phyloP scores from a whole-genome alignment of 2,329 filamentous ascomycete genomes.

The Emmonsiellopsis sp. region DNA sequence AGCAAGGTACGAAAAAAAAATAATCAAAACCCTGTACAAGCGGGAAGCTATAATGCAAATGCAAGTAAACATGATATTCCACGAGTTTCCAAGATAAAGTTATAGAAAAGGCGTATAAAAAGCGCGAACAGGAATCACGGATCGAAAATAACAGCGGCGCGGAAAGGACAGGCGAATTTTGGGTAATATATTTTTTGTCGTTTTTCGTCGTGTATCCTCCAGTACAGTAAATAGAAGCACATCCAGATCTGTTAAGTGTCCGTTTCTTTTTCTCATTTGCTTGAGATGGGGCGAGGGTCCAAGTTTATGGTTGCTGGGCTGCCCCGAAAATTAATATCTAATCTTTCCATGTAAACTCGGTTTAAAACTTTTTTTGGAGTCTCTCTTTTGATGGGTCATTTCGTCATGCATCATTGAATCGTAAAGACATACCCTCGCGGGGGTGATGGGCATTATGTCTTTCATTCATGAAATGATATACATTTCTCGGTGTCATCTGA shows the following conservation, averaged over 20 bases:
- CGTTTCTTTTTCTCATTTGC: background rate
- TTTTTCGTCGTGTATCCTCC: slow-evolving; percentile 2
- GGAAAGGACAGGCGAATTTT: background rate
- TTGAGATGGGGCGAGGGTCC: background rate
- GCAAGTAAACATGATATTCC: slow-evolving; percentile 7
- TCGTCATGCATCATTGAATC: slow-evolving; percentile 41
- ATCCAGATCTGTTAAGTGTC: background rate
- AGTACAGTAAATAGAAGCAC: background rate
- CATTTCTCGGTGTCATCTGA: slow-evolving; percentile 16
- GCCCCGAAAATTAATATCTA: slow-evolving; percentile 32
- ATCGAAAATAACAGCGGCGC: slow-evolving; percentile 3
- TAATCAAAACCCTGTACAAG: slow-evolving; percentile 5
- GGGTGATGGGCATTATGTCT: slow-evolving; percentile 6
- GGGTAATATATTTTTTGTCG: background rate
- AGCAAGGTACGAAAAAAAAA: slow-evolving; percentile 4
- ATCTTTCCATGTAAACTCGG: slow-evolving; percentile 28
- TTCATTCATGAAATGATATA: slow-evolving; percentile 7
- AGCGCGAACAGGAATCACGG: slow-evolving; percentile 8
- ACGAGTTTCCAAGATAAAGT: background rate
- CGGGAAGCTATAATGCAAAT: slow-evolving; percentile 6
- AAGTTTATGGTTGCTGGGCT: slow-evolving; percentile 23
- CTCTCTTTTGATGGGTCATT: slow-evolving; percentile 29
- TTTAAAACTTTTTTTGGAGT: slow-evolving; percentile 20
- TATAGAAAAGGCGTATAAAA: background rate
- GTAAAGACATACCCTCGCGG: slow-evolving; percentile 30